Base-by-base conservation (phyloP, 129 eudicot genomes). In the Kitagawia praeruptora region DNA sequence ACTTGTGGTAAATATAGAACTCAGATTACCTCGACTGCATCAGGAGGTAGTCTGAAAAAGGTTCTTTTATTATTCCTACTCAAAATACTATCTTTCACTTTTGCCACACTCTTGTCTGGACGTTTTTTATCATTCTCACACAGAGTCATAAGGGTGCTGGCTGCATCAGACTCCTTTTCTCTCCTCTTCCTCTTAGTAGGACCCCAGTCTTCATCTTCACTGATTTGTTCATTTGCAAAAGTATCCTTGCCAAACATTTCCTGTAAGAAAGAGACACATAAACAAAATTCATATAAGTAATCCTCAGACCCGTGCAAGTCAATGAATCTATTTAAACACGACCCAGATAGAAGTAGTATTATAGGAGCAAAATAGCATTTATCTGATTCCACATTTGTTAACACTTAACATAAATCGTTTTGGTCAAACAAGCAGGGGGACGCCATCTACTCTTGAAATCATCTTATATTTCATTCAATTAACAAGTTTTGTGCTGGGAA, bases 161-260 rank as follows among this genome's bases (percentile, higher is more conserved):
- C 96, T 66, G 93, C 98, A 88, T 89, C 92, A 75, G 86, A 83
- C 89, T 90, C 97, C 83, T 90, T 92, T 61, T 83, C 88, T 83
- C 91, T 92, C 72, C 96, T 85, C 79, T 88, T 89, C 82, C 87
- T 82, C 82, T 82, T 89, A 75, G 84, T 81, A 81, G 99, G 99
- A 34, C 97, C 96, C 99, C 99, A 95, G 70, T 95, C 99, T 80
- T 95, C 99, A 80, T 95, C 99, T 73, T 95, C 99, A 85, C 96
- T 95, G 58, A 85, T 79, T 79, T 88, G 91, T 75, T 90, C 99
- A 64, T 81, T 78, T 15, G 79, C 87, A 70, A 88, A 75, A 78
- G 89, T 89, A 78, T 92, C 89, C 84, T 89, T 95, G 70, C 97
- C 99, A 75, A 95, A 95, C 93, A 95, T 91, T 87, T 92, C 99